Evolutionary conservation across 176 grass and related monocot genomes (phyloP).

Genomic region (Aegilops bicornis): DNA sequence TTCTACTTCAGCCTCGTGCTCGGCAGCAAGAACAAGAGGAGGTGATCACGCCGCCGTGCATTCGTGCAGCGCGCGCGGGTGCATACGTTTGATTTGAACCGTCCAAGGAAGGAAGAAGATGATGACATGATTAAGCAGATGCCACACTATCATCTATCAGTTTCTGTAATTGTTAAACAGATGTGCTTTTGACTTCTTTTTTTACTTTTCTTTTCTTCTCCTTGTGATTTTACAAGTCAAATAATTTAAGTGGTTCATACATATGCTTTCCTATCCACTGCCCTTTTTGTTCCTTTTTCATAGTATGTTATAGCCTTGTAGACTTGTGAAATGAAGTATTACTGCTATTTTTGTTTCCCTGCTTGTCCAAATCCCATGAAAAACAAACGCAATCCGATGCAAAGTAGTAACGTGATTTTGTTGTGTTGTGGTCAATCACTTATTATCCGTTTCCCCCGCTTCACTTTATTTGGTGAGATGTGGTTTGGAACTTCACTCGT

Average conservation of each 20-base stretch:
- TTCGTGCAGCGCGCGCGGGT: neutral
- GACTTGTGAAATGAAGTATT: neutral
- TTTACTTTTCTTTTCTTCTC: neutral
- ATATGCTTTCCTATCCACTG: slow-evolving; percentile 6
- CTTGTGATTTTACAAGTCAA: slow-evolving; percentile 13
- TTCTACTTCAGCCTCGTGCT: slow-evolving; percentile 91
- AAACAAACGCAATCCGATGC: neutral
- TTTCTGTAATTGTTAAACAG: slow-evolving; percentile 23
- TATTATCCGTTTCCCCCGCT: neutral
- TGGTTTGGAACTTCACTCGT: neutral
- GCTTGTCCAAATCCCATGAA: neutral
- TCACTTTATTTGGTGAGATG: neutral
- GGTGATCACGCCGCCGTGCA: slow-evolving; percentile 33
- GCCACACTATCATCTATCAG: neutral
- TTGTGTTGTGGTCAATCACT: neutral
- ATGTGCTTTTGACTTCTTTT: neutral
- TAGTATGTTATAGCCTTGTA: neutral
- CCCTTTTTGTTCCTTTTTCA: neutral
- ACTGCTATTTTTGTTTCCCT: neutral
- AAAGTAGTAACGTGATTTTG: neutral
- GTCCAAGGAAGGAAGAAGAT: neutral
- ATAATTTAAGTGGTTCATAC: slow-evolving; percentile 11
- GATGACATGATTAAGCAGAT: slow-evolving; percentile 7
- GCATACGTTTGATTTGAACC: slow-evolving; percentile 17
- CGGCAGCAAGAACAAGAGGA: slow-evolving; percentile 88